These are phyloP conservation scores for Melampsora abietis-canadensis DNA, from an alignment of 1,284 basidiomycete genomes.

Conservation along the genomic window DNA sequence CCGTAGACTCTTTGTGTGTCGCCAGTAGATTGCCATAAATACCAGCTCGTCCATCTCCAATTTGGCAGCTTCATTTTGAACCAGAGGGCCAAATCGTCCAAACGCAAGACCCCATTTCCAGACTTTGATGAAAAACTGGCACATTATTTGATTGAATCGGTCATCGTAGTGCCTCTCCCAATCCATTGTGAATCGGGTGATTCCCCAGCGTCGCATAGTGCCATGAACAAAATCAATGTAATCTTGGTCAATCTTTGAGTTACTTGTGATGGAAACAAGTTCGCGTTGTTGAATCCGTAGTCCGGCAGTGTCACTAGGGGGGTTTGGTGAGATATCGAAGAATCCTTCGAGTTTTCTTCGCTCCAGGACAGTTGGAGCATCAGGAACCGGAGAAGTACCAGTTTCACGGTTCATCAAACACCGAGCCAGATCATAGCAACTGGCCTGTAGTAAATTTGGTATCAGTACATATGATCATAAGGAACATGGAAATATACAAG, in stretches of 20 bases:
- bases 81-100: slow-evolving; percentile 1
- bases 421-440: slow-evolving; percentile 20
- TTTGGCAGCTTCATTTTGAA: slow-evolving; percentile 9
- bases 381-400: slow-evolving; percentile 14
- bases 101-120: slow-evolving; percentile 38
- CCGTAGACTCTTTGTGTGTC: slow-evolving; percentile 14
- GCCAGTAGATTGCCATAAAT: slow-evolving; percentile 28
- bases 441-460: slow-evolving; percentile 16
- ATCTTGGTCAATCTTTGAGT: slow-evolving; percentile 27
- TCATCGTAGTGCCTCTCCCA: slow-evolving; percentile 24
- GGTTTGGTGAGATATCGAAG: background rate
- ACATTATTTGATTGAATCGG: slow-evolving; percentile 35
- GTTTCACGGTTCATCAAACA: slow-evolving; percentile 29
- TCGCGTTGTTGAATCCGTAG: slow-evolving; percentile 4
- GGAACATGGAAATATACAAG: background rate
- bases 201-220: slow-evolving; percentile 35
- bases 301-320: slow-evolving; percentile 14
- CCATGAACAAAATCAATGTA: slow-evolving; percentile 27
- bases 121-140: slow-evolving; percentile 29
- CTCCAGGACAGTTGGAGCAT: slow-evolving; percentile 13
- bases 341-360: slow-evolving; percentile 3
- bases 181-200: slow-evolving; percentile 29
- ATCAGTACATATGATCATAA: background rate
- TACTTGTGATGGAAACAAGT: background rate
- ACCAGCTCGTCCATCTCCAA: slow-evolving; percentile 22